phyloP scores from a whole-genome alignment of 2,329 filamentous ascomycete species.

The Penicillium sp. region DNA sequence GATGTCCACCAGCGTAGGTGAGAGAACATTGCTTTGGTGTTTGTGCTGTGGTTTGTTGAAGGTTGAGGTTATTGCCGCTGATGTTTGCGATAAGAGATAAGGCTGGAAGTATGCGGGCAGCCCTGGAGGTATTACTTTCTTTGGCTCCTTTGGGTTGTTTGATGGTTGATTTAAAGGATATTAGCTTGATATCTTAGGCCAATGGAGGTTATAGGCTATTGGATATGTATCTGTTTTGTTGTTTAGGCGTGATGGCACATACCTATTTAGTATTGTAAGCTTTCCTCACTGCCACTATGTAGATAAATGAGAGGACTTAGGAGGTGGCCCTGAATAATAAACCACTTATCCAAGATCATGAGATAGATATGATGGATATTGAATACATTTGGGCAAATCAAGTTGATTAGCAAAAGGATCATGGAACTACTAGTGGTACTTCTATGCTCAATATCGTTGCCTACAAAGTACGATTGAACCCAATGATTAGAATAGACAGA shows the following conservation, averaged over 20 bases:
- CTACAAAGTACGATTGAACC: neutral
- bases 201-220: neutral
- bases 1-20: neutral
- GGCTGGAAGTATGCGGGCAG: neutral
- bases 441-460: neutral
- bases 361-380: no score
- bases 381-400: neutral
- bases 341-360: neutral
- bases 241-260: neutral
- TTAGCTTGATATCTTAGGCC: neutral
- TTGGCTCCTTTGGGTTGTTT: neutral
- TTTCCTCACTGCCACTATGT: neutral
- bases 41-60: neutral
- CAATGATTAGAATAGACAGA: no score
- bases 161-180: neutral
- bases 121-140: neutral
- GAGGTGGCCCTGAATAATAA: neutral
- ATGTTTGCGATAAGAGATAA: conserved; percentile 21
- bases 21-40: conserved; percentile 8
- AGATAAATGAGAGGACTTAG: neutral
- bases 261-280: neutral
- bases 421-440: neutral
- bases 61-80: neutral
- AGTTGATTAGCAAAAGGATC: neutral
- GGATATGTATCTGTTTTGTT: neutral